Evolutionary conservation across 2,329 filamentous ascomycete species (phyloP), one percentile per base, ranked within the genome.

Genomic region (Berkeleyomyces basicola): DNA sequence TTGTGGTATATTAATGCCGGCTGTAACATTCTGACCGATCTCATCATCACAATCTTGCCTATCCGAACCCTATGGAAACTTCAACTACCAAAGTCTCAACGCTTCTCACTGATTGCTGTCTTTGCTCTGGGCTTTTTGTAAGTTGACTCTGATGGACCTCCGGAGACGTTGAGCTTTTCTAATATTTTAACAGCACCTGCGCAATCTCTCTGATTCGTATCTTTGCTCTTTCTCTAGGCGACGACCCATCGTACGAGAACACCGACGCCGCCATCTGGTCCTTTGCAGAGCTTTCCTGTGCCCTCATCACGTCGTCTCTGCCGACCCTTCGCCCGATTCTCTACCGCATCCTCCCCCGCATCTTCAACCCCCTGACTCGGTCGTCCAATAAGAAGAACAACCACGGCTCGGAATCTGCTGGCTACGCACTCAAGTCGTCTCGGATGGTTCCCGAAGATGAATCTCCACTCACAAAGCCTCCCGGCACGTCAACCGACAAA

Each of bases 211-310:
- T 69, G n/a, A 57, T 69, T n/a, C 65, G 69, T 10, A 65, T 69
- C 7, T 65, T 64, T 4, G 67, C 65, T 33, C 64, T 69, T 47
- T 65, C 65, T 7, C 57, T 67, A 43, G 58, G 58, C 33, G 44
- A 65, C 36, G 68, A 69, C 59, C 62, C 67, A 23, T 67, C 67
- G 16, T 69, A 67, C 64, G 63, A 67, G 31, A 69, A 67, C 61
- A 66, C 70, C 14, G 66, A 69, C 3, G 66, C 70, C 7, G 68
- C 69, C 5, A 63, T 65, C n/a, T 68, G 67, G 65, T 69, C 68
- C 37, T 58, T 68, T 16, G 65, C 66, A 36, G 68, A 69, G 61
- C 62, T 69, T 53, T 63, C 65, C 53, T 67, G 67, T 3, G 68
- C 67, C 46, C 59, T 69, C 1, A 67, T 65, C 9, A 68, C 66